Evolutionary conservation across 257 asterid genomes (phyloP).

Genomic region (Perilla frutescens): DNA sequence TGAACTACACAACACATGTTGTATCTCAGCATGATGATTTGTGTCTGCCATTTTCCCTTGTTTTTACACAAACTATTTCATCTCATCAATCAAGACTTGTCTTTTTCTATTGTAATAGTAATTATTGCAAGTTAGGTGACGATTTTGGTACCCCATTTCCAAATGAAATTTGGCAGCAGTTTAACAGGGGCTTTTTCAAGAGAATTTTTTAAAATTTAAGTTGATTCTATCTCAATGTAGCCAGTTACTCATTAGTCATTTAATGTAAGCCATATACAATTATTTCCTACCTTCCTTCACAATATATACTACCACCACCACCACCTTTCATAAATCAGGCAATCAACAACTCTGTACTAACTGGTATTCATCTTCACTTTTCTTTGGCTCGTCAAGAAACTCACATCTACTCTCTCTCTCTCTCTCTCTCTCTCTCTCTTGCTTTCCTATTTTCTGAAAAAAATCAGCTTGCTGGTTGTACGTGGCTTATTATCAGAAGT

Average conservation of each 20-base stretch:
- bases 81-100: background rate
- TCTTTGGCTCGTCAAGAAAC: too few species aligned
- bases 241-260: background rate
- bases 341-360: background rate
- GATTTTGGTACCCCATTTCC: constrained; percentile 11
- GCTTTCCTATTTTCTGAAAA: too few species aligned
- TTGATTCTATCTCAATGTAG: constrained; percentile 13
- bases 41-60: background rate
- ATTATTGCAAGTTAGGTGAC: constrained; percentile 6
- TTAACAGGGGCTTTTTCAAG: too few species aligned
- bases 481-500: too few species aligned
- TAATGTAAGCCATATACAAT: constrained; percentile 3
- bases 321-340: background rate
- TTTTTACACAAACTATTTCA: background rate
- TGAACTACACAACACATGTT: background rate
- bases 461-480: too few species aligned
- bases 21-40: background rate
- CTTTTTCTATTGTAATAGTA: background rate
- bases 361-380: background rate
- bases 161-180: background rate
- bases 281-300: background rate
- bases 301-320: constrained; percentile 11
- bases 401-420: too few species aligned
- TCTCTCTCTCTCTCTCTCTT: too few species aligned
- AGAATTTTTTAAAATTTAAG: background rate